These are phyloP conservation scores for Boletus subluridellus DNA, from an alignment of 1,284 basidiomycete species.

Conservation along the genomic window DNA sequence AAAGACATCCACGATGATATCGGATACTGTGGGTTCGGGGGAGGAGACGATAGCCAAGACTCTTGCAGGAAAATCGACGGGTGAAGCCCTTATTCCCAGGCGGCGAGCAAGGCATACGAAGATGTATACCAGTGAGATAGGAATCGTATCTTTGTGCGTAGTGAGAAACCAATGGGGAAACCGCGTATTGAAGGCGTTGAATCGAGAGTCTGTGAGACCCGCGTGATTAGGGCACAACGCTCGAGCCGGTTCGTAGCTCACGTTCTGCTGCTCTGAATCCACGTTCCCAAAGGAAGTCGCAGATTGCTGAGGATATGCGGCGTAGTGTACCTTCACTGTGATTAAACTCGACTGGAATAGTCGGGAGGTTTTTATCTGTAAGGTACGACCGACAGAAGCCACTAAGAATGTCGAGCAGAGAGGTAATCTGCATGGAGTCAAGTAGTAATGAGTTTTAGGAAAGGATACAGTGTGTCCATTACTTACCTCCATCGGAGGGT, in stretches of 20 bases:
- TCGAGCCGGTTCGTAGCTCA: constrained; percentile 22
- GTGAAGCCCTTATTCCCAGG: constrained; percentile 49
- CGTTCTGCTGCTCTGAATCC: constrained; percentile 43
- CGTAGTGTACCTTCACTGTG: constrained; percentile 26
- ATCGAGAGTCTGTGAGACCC: constrained; percentile 24
- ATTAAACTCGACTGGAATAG: constrained; percentile 28
- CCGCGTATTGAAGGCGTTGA: constrained; percentile 47
- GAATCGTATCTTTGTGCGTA: constrained; percentile 48
- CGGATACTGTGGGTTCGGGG: constrained; percentile 32
- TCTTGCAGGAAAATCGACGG: constrained; percentile 53
- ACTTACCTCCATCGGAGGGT: constrained; percentile 44
- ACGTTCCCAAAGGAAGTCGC: constrained; percentile 44
- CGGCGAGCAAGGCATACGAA: constrained; percentile 54
- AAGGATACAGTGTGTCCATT: not conserved
- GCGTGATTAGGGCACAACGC: constrained; percentile 7
- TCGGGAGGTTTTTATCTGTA: constrained; percentile 18
- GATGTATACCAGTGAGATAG: constrained; percentile 58
- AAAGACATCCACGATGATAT: constrained; percentile 50
- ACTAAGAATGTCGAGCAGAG: constrained; percentile 41
- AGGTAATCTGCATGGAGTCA: constrained; percentile 32
- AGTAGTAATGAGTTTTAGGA: not conserved
- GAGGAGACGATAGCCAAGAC: constrained; percentile 50
- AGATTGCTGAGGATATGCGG: constrained; percentile 42
- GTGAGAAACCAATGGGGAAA: constrained; percentile 60
- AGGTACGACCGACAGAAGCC: constrained; percentile 42